These are phyloP conservation scores for Ogataea nitratoaversa DNA, from an alignment of 805 yeast species.

Conservation along the genomic window DNA sequence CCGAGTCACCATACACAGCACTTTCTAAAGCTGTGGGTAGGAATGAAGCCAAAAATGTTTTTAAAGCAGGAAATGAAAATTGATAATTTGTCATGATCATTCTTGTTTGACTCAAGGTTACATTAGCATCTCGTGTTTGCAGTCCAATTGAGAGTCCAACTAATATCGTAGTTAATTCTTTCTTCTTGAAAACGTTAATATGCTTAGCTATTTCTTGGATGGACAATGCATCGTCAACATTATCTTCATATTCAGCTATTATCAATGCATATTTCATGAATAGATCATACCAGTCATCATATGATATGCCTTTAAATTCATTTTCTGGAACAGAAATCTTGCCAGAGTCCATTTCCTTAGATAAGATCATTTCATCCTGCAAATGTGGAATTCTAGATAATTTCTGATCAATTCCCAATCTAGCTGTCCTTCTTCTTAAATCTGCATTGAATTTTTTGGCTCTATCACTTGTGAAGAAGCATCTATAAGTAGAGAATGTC, in stretches of 20 bases:
- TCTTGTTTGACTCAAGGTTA: constrained; percentile 57
- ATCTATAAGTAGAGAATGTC: constrained; percentile 70
- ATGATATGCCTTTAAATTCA: constrained; percentile 69
- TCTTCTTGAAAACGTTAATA: constrained; percentile 69
- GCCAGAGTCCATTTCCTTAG: constrained; percentile 25
- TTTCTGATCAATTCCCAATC: constrained; percentile 67
- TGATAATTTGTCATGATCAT: constrained; percentile 63
- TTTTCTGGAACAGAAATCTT: constrained; percentile 38
- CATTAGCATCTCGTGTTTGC: constrained; percentile 43
- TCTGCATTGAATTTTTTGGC: constrained; percentile 67
- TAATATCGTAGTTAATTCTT: constrained; percentile 56
- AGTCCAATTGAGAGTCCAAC: constrained; percentile 60
- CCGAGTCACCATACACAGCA: constrained; percentile 58
- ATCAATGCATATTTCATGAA: constrained; percentile 76
- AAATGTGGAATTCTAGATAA: constrained; percentile 63
- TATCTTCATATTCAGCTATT: constrained; percentile 53
- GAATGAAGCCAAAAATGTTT: constrained; percentile 57
- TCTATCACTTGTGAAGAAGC: constrained; percentile 75
- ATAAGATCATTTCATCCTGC: constrained; percentile 49
- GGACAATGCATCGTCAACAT: constrained; percentile 57
- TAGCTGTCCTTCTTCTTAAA: constrained; percentile 55
- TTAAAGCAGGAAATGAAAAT: constrained; percentile 65
- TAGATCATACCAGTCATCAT: constrained; percentile 80
- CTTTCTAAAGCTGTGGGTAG: constrained; percentile 21
- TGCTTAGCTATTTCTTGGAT: constrained; percentile 71